These are phyloP conservation scores for Mortierella hygrophila DNA, from an alignment of 192 early-diverging fungal species.

Conservation along the genomic window DNA sequence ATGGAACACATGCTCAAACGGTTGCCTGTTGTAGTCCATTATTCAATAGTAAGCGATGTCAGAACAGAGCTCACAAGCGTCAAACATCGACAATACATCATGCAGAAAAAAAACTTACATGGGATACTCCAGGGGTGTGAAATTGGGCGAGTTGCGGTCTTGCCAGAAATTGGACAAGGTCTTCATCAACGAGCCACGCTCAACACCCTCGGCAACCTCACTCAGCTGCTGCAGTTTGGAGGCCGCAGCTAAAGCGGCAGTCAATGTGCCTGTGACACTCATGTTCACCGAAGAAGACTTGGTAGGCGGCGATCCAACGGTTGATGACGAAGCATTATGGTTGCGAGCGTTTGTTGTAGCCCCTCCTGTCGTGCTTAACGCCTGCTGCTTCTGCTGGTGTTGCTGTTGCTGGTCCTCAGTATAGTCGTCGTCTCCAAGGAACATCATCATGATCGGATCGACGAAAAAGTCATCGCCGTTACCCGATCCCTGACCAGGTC, in stretches of 20 bases:
- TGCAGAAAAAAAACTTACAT: slow-evolving; percentile 60
- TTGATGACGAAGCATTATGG: not conserved
- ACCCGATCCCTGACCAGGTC: not conserved
- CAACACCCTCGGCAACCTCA: slow-evolving; percentile 43
- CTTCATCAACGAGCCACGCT: slow-evolving; percentile 76
- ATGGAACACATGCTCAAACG: slow-evolving; percentile 90
- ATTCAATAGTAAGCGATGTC: not conserved
- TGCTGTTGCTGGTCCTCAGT: slow-evolving; percentile 12
- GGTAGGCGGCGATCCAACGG: slow-evolving; percentile 26
- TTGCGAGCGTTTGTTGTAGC: not conserved
- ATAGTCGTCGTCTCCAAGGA: slow-evolving; percentile 52
- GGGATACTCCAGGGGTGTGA: slow-evolving; percentile 80
- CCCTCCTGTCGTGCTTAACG: not conserved
- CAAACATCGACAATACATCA: not conserved
- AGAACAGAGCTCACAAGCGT: not conserved
- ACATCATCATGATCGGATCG: slow-evolving; percentile 52
- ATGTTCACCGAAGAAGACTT: slow-evolving; percentile 55
- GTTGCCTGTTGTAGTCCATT: slow-evolving; percentile 50
- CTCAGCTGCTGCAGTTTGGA: slow-evolving; percentile 46
- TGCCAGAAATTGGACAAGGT: slow-evolving; percentile 81
- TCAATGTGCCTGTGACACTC: slow-evolving; percentile 49
- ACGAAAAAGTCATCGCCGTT: slow-evolving; percentile 47
- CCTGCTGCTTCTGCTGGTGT: not conserved
- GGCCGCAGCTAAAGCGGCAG: slow-evolving; percentile 42
- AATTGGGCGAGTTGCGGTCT: slow-evolving; percentile 72